These are phyloP conservation scores for Anastatica hierochuntica DNA, from an alignment of 345 rosid genomes.

Conservation along the genomic window DNA sequence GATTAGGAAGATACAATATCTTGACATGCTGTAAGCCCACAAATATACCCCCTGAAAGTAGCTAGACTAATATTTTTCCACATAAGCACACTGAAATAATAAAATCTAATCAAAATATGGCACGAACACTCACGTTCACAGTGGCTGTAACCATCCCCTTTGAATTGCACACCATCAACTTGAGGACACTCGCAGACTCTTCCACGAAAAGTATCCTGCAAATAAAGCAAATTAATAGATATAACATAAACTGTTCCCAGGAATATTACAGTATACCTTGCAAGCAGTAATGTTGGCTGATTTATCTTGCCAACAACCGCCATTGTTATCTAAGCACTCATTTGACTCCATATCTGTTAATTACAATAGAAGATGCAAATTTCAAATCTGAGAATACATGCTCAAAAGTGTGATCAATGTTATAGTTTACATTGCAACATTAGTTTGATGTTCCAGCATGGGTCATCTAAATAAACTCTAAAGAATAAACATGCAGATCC, in stretches of 20 bases:
- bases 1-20: no score
- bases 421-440: not conserved
- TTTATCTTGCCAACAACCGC: slow-evolving; percentile 93
- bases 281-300: slow-evolving; percentile 80
- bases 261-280: slow-evolving; percentile 44
- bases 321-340: slow-evolving; percentile 87
- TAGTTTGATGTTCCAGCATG: not conserved
- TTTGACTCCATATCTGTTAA: slow-evolving; percentile 84
- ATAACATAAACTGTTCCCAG: not conserved
- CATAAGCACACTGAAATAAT: not conserved
- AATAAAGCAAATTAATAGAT: not conserved
- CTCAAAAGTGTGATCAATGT: not conserved
- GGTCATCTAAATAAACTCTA: no score
- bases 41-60: no score
- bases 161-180: slow-evolving; percentile 89
- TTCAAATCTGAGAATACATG: not conserved
- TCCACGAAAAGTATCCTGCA: slow-evolving; percentile 96
- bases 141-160: slow-evolving; percentile 89
- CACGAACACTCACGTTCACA: slow-evolving; percentile 58
- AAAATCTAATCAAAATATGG: not conserved
- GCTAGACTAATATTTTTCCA: no score
- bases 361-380: not conserved
- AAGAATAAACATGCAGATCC: no score
- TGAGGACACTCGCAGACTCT: slow-evolving; percentile 84
- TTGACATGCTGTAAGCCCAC: no score